Percentiles rank a stretch among this genome's conserved stretches.
Conservation (phyloP, 306 rosid genomes). For the Cucurbita argyrosperma region DNA sequence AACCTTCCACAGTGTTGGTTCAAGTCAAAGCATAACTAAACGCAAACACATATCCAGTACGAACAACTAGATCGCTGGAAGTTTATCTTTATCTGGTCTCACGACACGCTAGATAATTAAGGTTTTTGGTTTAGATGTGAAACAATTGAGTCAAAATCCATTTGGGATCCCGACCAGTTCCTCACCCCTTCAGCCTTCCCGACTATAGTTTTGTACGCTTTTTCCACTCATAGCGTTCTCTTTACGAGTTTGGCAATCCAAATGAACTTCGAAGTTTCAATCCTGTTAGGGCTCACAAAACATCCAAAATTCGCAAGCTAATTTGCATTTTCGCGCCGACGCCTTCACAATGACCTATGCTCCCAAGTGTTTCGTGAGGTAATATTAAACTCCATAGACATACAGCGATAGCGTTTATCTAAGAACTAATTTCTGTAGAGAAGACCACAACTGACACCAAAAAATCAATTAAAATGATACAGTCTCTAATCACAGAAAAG, state of each 20-base stretch:
- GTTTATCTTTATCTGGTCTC: neutral
- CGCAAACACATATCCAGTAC: neutral
- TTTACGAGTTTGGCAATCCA: neutral
- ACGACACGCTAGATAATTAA: neutral
- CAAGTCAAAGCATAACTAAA: neutral
- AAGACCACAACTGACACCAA: neutral
- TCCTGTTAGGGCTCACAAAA: neutral
- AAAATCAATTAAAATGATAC: neutral
- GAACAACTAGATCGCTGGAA: neutral
- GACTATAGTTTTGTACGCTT: neutral
- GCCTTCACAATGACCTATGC: neutral
- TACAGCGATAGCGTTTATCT: neutral
- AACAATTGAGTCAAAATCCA: neutral
- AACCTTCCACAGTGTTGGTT: neutral
- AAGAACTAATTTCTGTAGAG: neutral
- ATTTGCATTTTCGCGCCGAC: neutral
- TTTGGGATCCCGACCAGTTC: neutral
- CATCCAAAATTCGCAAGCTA: neutral
- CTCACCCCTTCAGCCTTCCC: neutral
- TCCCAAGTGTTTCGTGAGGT: neutral
- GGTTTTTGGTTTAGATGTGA: neutral
- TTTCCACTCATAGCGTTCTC: neutral
- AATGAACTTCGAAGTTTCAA: neutral
- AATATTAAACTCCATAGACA: neutral
- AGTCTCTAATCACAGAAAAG: neutral